A percentile compares a stretch with the other conserved stretches of the same genome.
Evolutionary conservation across 305 asterid species (phyloP).

Genomic region (Fraxinus sp.): DNA sequence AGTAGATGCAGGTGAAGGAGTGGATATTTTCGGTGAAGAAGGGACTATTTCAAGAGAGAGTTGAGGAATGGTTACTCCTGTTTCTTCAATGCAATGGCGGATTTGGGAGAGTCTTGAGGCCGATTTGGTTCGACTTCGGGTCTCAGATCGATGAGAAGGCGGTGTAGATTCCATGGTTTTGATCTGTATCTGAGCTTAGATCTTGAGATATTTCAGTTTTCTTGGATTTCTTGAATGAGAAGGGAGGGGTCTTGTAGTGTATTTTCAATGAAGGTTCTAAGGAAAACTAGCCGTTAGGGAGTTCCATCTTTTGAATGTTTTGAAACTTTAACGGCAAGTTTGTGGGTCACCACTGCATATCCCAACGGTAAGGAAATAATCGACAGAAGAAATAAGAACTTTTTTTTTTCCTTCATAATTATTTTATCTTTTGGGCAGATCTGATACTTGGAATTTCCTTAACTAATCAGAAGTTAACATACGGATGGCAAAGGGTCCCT

Average conservation of each 20-base stretch:
- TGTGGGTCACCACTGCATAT: conserved; percentile 22
- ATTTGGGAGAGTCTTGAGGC: conserved; percentile 65
- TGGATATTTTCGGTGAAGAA: conserved; percentile 48
- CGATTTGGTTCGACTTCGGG: conserved; percentile 58
- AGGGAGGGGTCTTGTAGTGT: background rate
- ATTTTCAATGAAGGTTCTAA: conserved; percentile 19
- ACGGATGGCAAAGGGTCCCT: too few species aligned
- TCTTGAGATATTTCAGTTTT: conserved; percentile 12
- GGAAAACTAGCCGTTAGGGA: conserved; percentile 47
- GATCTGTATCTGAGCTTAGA: conserved; percentile 4
- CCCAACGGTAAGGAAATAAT: conserved; percentile 33
- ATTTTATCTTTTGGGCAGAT: background rate
- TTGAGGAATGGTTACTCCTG: conserved; percentile 43
- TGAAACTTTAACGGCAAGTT: conserved; percentile 19
- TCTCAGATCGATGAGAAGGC: conserved; percentile 41
- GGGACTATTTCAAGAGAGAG: conserved; percentile 73
- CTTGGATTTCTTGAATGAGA: conserved; percentile 18
- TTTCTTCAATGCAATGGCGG: conserved; percentile 51
- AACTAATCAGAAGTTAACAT: background rate
- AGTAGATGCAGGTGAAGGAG: conserved; percentile 50
- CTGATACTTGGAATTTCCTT: background rate
- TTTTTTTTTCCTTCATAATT: too few species aligned
- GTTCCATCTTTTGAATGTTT: conserved; percentile 20
- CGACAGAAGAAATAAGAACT: background rate
- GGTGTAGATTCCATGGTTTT: conserved; percentile 58